Evolutionary conservation across 2,329 filamentous ascomycete genomes (phyloP), one percentile per base, ranked within the genome.

Genomic region (Fusarium goolgardi): DNA sequence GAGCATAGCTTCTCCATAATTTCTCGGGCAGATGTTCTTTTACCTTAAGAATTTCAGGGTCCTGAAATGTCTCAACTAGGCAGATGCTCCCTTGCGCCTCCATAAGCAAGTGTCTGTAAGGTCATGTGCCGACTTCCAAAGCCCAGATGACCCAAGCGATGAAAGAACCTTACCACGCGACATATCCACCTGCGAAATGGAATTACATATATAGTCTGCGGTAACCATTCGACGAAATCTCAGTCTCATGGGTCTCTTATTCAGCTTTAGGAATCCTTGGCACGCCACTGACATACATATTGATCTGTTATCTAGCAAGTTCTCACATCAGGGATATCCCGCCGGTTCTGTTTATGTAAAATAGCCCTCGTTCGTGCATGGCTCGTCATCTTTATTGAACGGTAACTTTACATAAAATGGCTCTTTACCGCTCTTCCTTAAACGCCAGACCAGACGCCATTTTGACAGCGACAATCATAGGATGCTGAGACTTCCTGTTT

Each of bases 361-460:
- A 44, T 65, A 54, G 60, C 63, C 57, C 56, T 71, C 50, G 57
- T 63, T 55, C 60, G 64, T 53, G 50, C 68, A 62, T 64, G 58
- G 63, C 63, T 73, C 65, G 55, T 71, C 67, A 67, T 65, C 67
- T 71, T 70, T 49, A 56, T 68, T 61, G 61, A 71, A 69, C 34
- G 66, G 59, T 73, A 61, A 71, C 59, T 73, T 63, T 72, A 76
- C 73, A 76, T 69, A 70, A 70, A 70, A 75, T 71, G 68, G 69
- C 71, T 64, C 74, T 75, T 77, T 71, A 69, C 70, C 61, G 64
- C 60, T 73, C 73, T 71, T 72, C 67, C 74, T 55, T 27, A 65
- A 78, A 78, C 76, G 76, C 76, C 76, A 71, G 58, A 67, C 73
- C 69, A 71, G 67, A 73, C 72, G 71, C 73, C 75, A 55, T 71